These are phyloP conservation scores for Lumnitzera littorea DNA, from an alignment of 345 rosid genomes.

Conservation along the genomic window DNA sequence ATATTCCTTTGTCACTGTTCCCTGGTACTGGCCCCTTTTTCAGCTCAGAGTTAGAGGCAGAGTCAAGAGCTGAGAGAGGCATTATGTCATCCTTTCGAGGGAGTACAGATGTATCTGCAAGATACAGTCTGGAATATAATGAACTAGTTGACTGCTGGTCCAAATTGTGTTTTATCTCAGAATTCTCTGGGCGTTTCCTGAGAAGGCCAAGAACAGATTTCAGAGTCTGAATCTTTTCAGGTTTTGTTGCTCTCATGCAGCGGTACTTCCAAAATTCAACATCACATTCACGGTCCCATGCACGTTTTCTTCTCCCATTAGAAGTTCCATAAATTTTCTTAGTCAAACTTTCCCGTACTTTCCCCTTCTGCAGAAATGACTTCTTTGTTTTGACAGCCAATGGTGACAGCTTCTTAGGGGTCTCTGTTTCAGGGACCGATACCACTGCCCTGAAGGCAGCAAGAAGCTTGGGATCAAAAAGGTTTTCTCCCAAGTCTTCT, in stretches of 20 bases:
- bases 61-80: conserved; percentile 56
- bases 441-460: conserved; percentile 87
- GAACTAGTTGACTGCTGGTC: conserved; percentile 51
- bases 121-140: conserved; percentile 82
- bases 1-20: conserved; percentile 12
- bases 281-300: conserved; percentile 96
- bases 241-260: conserved; percentile 60
- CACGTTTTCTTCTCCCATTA: conserved; percentile 80
- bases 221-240: conserved; percentile 90
- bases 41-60: conserved; percentile 20
- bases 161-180: conserved; percentile 24
- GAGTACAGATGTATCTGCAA: conserved; percentile 94
- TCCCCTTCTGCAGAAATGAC: conserved; percentile 86
- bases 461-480: conserved; percentile 86
- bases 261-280: conserved; percentile 99
- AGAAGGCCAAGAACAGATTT: conserved; percentile 80
- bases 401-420: conserved; percentile 43
- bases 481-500: conserved; percentile 48
- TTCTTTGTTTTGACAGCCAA: conserved; percentile 66
- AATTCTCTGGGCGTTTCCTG: conserved; percentile 41
- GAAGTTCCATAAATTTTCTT: conserved; percentile 82
- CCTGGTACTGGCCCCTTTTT: conserved; percentile 20
- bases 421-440: conserved; percentile 55
- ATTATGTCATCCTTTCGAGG: conserved; percentile 80
- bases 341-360: conserved; percentile 90